Evolutionary conservation across 2,329 filamentous ascomycete genomes (phyloP), one percentile per base, ranked within the genome.

Genomic region (Sclerotinia glacialis): DNA sequence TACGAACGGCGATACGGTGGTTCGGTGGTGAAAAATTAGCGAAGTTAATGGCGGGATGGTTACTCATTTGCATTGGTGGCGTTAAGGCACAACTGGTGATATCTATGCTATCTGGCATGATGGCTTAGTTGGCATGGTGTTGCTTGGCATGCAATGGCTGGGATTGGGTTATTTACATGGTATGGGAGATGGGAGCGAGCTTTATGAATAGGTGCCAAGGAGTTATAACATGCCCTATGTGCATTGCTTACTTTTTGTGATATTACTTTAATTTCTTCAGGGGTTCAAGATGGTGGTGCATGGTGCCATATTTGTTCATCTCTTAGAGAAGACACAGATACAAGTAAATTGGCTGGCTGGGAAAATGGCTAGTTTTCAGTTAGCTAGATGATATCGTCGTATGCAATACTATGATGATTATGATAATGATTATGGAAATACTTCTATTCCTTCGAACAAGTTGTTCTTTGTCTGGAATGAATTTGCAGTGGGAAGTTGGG

Each of bases 31-130:
- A n/a, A 42, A 53, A 63, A 54, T 53, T 34, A 50, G 58, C 58
- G 46, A 40, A 46, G 55, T 37, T 12, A 61, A 61, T 62, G 46
- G 59, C 28, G 59, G 58, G 46, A 34, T 47, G 56, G 42, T 60
- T 60, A 50, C 31, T 60, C 44, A 16, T 60, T 65, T 65, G 63
- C 63, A 64, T 64, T 64, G 21, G 37, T 46, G 63, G 63, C 63
- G 63, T 65, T 65, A 23, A 37, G 63, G 63, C 63, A 60, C 28
- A n/a, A 50, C 31, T 28, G 42, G 44, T 37, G 31, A 61, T 61
- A 61, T 49, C 58, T 61, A 61, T 61, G 44, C 46, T 34, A 61
- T 61, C 58, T 54, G 60, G 47, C 49, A 63, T 53, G 60, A 63
- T 54, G 60, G 37, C 40, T 52, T 63, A 53, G 46, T 63, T 54